Base-by-base conservation (phyloP, 441 rosid species). In the Erysimum pusillum region DNA sequence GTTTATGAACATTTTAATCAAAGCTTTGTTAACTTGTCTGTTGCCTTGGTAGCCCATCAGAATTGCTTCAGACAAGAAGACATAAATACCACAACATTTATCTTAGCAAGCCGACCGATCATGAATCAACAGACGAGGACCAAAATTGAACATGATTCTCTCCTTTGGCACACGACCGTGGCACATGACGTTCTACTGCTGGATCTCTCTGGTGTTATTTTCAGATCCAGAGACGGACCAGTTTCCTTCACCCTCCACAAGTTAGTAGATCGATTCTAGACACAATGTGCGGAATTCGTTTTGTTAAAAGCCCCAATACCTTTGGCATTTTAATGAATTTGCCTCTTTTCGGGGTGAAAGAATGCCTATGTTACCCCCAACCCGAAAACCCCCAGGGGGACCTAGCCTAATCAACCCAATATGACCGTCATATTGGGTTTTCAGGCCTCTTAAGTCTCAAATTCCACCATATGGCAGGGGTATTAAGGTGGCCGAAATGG, bases 331-430 rank as follows among this genome's bases (percentile, higher is more conserved):
- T 34, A 12, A 61, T 67, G 66, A 46, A 63, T 20, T 46, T 57
- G 67, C 67, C 36, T 14, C 62, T 57, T 77, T 14, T 20, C 18
- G 15, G 28, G 56, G 63, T 17, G 8, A 66, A 66, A 72, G 49
- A 72, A 77, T 77, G 77, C 54, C 7, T 66, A 59, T 60, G 64
- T 66, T 72, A 49, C 48, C 48, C 62, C 53, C n/a, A 59, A 45
- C 45, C 31, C 44, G 39, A 51, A n/a, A 67, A 53, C 54, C 67
- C 59, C 76, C 4, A 42, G 45, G 65, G 65, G 45, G 65, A 17
- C 32, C 9, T 52, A 15, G 57, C 46, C 64, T 45, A 44, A 69
- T 35, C 65, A 42, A 44, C 71, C 60, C 10, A 28, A 56, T 63
- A 31, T 65, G 73, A 42, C 57, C 63, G 25, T 22, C 25, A 22